Conservation (phyloP, 495 filamentous ascomycete genomes). For the Sabuloglossum arenarium region DNA sequence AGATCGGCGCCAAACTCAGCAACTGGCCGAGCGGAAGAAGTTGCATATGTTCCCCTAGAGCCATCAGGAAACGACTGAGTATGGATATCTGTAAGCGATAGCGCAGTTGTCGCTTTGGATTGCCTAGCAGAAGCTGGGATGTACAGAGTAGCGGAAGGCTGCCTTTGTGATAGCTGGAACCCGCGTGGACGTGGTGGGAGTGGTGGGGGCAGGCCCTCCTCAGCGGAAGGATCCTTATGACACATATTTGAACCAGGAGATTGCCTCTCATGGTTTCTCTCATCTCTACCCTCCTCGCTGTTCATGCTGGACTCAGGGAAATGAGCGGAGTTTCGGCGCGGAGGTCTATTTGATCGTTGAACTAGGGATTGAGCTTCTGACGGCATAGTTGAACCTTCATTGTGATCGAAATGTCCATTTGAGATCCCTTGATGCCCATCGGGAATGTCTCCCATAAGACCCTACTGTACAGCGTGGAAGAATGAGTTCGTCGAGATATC, state of each 20-base stretch:
- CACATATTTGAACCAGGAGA: background rate
- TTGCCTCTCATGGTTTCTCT: background rate
- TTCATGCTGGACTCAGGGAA: background rate
- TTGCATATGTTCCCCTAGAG: slow-evolving; percentile 32
- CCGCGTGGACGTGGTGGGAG: slow-evolving; percentile 42
- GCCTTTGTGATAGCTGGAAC: slow-evolving; percentile 6
- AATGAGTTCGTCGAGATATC: background rate
- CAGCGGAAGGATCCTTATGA: background rate
- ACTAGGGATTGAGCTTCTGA: background rate
- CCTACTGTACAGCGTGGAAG: background rate
- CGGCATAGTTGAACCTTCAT: background rate
- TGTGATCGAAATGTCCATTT: background rate
- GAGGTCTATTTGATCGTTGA: background rate
- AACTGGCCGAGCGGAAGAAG: background rate
- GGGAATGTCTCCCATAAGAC: background rate
- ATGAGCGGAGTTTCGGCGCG: background rate
- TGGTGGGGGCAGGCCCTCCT: slow-evolving; percentile 24
- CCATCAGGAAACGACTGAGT: slow-evolving; percentile 49
- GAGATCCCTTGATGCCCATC: background rate
- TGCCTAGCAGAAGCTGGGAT: slow-evolving; percentile 19
- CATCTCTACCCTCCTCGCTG: background rate
- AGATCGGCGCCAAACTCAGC: background rate
- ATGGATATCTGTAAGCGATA: slow-evolving; percentile 59
- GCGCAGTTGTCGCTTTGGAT: slow-evolving; percentile 60
- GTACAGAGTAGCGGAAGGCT: slow-evolving; percentile 7